A percentile compares a stretch with the other conserved stretches of the same genome.
Conservation (phyloP, 495 filamentous ascomycete genomes). For the Aspergillus nanangensis region DNA sequence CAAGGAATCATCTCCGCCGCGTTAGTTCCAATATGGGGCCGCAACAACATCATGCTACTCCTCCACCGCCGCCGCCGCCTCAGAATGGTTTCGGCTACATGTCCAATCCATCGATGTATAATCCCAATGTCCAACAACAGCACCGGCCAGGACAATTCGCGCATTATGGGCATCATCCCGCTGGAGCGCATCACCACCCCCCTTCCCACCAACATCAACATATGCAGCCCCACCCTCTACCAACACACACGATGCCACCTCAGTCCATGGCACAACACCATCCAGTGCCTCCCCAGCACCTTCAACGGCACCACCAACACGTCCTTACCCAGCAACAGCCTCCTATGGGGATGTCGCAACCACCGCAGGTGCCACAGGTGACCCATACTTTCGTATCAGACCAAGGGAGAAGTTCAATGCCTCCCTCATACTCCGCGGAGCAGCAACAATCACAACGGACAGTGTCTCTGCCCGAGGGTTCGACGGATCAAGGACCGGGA, state of each 20-base stretch:
- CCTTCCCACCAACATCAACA: constrained; percentile 30
- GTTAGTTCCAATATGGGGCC: constrained; percentile 71
- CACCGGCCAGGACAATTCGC: constrained; percentile 44
- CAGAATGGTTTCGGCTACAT: constrained; percentile 82
- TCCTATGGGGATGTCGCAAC: constrained; percentile 28
- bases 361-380: constrained; percentile 54
- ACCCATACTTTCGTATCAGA: constrained; percentile 67
- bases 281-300: constrained; percentile 27
- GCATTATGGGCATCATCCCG: constrained; percentile 44
- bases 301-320: constrained; percentile 39
- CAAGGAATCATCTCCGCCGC: constrained; percentile 71
- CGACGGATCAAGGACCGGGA: constrained; percentile 36
- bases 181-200: constrained; percentile 31
- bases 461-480: constrained; percentile 28
- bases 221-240: constrained; percentile 29
- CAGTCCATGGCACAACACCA: constrained; percentile 28
- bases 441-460: constrained; percentile 41
- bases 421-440: constrained; percentile 43
- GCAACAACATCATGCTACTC: constrained; percentile 54
- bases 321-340: constrained; percentile 27
- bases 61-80: constrained; percentile 56
- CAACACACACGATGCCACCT: constrained; percentile 24
- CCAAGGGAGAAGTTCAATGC: constrained; percentile 50
- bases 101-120: constrained; percentile 80
- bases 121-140: constrained; percentile 56